These are phyloP conservation scores for Clarkia xantiana DNA, from an alignment of 345 rosid genomes.

Conservation along the genomic window DNA sequence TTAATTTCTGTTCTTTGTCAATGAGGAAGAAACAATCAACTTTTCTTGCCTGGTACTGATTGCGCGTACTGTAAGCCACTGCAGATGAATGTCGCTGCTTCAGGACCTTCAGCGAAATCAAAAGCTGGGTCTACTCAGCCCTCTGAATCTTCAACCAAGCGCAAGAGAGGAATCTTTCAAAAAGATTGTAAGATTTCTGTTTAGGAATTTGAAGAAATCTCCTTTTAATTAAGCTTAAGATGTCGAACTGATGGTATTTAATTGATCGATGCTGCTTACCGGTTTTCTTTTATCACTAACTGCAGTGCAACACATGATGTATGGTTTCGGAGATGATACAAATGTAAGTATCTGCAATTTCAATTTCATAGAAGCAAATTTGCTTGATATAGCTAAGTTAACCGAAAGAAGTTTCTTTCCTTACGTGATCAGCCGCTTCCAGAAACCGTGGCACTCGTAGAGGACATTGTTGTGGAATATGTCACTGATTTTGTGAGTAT, in stretches of 20 bases:
- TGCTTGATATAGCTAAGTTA: background rate
- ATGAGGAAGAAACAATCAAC: too few relatives aligned
- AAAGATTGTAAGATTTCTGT: slow-evolving; percentile 51
- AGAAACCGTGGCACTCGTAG: slow-evolving; percentile 82
- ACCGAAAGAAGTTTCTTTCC: too few relatives aligned
- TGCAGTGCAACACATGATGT: slow-evolving; percentile 96
- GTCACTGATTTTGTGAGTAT: slow-evolving; percentile 70
- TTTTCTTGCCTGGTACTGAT: too few relatives aligned
- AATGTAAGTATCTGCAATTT: slow-evolving; percentile 15
- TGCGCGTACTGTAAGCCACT: too few relatives aligned
- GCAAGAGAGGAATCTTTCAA: slow-evolving; percentile 70
- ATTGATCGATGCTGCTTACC: too few relatives aligned
- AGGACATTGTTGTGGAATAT: slow-evolving; percentile 86
- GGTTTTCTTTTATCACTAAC: background rate
- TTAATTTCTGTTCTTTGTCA: too few relatives aligned
- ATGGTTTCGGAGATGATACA: slow-evolving; percentile 82
- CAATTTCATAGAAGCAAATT: too few relatives aligned
- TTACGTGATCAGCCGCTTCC: slow-evolving; percentile 58
- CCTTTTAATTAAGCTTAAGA: too few relatives aligned
- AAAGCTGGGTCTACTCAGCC: slow-evolving; percentile 56
- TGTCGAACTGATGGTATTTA: too few relatives aligned
- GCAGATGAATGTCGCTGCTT: slow-evolving; percentile 6
- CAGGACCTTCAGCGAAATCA: slow-evolving; percentile 41
- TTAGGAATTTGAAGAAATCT: too few relatives aligned
- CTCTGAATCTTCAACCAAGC: slow-evolving; percentile 54